These are phyloP conservation scores for Kodamaea ohmeri DNA, from an alignment of 1,139 yeast species.

Conservation along the genomic window DNA sequence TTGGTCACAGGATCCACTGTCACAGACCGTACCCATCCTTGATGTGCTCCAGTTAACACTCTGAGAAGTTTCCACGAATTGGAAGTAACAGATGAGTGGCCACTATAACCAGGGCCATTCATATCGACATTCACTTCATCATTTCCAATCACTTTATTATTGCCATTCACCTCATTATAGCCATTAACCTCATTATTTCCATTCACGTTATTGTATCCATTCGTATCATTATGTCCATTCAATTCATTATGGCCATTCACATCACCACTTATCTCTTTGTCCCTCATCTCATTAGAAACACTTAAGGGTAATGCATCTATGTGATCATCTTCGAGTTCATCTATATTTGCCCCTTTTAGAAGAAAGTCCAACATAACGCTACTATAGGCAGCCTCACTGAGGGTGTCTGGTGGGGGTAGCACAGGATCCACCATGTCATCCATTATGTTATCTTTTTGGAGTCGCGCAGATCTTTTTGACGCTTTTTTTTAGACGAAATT, in stretches of 20 bases:
- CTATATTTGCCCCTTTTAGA: conserved; percentile 10
- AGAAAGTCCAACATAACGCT: conserved; percentile 27
- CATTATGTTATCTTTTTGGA: background rate
- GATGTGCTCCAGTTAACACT: conserved; percentile 80
- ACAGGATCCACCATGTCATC: too few relatives aligned
- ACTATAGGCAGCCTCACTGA: conserved; percentile 34
- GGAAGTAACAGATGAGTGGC: too few relatives aligned
- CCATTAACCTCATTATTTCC: background rate
- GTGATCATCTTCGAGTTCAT: too few relatives aligned
- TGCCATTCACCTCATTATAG: background rate
- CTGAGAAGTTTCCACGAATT: conserved; percentile 67
- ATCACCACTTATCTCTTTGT: too few relatives aligned
- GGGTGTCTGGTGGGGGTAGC: conserved; percentile 30
- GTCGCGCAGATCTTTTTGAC: too few relatives aligned
- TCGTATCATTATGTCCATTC: background rate
- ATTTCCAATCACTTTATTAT: background rate
- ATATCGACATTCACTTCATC: background rate
- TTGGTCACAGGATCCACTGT: conserved; percentile 79
- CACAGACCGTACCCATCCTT: conserved; percentile 86
- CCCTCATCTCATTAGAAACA: too few relatives aligned
- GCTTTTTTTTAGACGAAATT: too few relatives aligned
- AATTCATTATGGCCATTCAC: background rate
- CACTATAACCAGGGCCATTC: too few relatives aligned
- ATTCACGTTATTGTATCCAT: background rate
- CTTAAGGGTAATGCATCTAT: too few relatives aligned